Percentiles rank a stretch among this genome's conserved stretches.
Conservation (phyloP, 2,329 filamentous ascomycete species). For the Sporothrix mexicana region DNA sequence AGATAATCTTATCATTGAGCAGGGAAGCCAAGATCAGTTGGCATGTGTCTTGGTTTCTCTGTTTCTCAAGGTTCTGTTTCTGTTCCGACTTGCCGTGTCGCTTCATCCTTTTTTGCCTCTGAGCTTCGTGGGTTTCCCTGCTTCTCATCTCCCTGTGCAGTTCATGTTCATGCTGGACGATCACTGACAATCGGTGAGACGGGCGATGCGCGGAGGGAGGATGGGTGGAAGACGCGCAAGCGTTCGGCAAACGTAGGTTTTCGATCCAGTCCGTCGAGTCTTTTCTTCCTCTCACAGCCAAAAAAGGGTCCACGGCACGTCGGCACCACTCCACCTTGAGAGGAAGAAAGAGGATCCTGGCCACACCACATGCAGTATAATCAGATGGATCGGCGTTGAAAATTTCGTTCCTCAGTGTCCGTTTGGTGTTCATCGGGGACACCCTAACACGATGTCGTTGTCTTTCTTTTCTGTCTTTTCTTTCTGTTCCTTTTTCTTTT, state of each 20-base stretch:
- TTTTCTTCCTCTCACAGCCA: background rate
- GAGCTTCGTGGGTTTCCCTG: too few relatives aligned
- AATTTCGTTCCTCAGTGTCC: background rate
- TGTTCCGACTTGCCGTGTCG: background rate
- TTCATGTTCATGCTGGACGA: background rate
- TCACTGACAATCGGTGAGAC: background rate
- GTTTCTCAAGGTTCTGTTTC: background rate
- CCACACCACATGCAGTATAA: slow-evolving; percentile 13
- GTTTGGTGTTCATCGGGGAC: too few relatives aligned
- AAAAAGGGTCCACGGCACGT: background rate
- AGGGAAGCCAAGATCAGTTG: background rate
- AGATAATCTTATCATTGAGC: slow-evolving; percentile 17
- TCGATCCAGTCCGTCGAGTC: background rate
- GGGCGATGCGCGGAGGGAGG: background rate
- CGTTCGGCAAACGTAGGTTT: background rate
- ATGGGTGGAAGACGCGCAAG: background rate
- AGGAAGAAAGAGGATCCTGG: background rate
- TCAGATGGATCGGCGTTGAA: slow-evolving; percentile 28
- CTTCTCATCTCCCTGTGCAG: too few relatives aligned
- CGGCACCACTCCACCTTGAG: background rate
- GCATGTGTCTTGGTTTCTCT: background rate
- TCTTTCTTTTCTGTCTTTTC: background rate
- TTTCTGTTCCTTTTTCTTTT: background rate
- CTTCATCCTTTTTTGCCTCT: background rate
- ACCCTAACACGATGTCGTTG: too few relatives aligned